These are phyloP conservation scores for Ogataea salicorniae DNA, from an alignment of 805 yeast species.

Conservation along the genomic window DNA sequence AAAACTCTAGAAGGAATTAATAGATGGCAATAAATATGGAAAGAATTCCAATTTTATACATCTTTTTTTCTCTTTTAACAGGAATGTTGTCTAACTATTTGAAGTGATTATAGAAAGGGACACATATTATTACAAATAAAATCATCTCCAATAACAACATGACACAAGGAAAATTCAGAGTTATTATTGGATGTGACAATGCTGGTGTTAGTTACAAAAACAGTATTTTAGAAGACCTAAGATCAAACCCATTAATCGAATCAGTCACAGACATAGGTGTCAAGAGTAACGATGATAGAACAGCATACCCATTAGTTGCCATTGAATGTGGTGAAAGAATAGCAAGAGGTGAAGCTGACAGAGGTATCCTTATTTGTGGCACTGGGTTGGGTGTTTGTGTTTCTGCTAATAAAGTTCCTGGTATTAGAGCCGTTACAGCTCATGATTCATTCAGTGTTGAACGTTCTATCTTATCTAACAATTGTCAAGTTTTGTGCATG, in stretches of 20 bases:
- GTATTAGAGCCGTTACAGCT: constrained; percentile 45
- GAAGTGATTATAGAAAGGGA: too few relatives aligned
- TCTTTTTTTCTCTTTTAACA: too few relatives aligned
- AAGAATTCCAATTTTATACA: too few relatives aligned
- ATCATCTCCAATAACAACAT: neutral
- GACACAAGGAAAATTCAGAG: constrained; percentile 13
- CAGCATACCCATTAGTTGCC: constrained; percentile 40
- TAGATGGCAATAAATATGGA: too few relatives aligned
- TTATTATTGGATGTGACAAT: constrained; percentile 39
- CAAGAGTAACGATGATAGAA: constrained; percentile 25
- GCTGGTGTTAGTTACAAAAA: constrained; percentile 42
- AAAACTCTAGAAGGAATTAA: too few relatives aligned
- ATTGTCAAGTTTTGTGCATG: constrained; percentile 43
- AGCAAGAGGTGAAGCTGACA: constrained; percentile 36
- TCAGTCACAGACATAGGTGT: constrained; percentile 39
- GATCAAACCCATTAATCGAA: constrained; percentile 25
- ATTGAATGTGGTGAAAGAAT: constrained; percentile 39
- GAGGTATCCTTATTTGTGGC: constrained; percentile 43
- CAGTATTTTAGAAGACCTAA: constrained; percentile 32
- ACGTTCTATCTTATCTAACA: constrained; percentile 38
- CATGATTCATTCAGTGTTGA: constrained; percentile 44
- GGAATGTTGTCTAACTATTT: too few relatives aligned
- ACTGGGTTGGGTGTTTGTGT: constrained; percentile 48
- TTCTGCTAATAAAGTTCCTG: constrained; percentile 42
- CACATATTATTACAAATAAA: neutral